These are phyloP conservation scores for Diplodia scrobiculata DNA, from an alignment of 2,329 filamentous ascomycete genomes.

Conservation along the genomic window DNA sequence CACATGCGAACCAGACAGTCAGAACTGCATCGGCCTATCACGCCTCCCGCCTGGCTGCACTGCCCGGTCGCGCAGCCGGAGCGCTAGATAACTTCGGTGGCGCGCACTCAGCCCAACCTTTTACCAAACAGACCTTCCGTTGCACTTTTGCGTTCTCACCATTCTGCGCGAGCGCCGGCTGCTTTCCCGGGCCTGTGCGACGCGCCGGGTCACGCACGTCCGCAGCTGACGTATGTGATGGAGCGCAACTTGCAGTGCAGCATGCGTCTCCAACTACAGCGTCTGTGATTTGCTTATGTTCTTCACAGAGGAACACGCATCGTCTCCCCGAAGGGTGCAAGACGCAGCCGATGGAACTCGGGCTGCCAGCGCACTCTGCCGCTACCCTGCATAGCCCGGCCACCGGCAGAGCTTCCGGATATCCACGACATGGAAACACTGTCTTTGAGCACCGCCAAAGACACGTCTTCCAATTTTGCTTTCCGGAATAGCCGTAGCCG, in stretches of 20 bases:
- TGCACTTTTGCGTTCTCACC: neutral
- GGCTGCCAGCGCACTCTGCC: neutral
- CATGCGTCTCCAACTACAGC: neutral
- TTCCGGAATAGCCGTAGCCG: neutral
- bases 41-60: slow-evolving; percentile 7
- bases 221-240: slow-evolving; percentile 6
- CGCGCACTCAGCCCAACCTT: neutral
- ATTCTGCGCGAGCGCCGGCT: neutral
- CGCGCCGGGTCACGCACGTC: slow-evolving; percentile 6
- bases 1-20: slow-evolving; percentile 8
- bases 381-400: neutral
- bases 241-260: neutral
- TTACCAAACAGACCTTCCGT: neutral
- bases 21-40: neutral
- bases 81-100: neutral
- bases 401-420: slow-evolving; percentile 1
- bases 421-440: neutral
- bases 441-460: slow-evolving; percentile 5
- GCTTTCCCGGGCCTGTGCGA: neutral
- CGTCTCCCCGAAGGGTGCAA: neutral
- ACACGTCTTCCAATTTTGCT: slow-evolving; percentile 4
- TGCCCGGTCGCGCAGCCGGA: slow-evolving; percentile 1
- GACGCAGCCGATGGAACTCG: neutral
- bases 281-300: slow-evolving; percentile 3
- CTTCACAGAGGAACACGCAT: neutral